Percentiles rank a stretch among this genome's conserved stretches.
Evolutionary conservation across 768 basidiomycete genomes (phyloP).

Genomic region (Naganishia kalamii): DNA sequence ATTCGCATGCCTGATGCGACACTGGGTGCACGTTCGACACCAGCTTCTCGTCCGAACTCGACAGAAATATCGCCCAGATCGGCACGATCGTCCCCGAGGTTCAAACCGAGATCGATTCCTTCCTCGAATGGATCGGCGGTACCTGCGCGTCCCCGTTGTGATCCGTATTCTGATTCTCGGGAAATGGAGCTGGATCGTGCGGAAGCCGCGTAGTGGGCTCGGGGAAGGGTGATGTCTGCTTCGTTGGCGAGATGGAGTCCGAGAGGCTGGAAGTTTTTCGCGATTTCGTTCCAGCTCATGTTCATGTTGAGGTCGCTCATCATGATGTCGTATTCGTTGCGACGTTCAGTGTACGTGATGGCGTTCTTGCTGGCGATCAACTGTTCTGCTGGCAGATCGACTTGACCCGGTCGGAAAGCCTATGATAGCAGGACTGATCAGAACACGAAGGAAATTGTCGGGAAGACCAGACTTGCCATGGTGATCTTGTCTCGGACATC

Average conservation of each 20-base stretch:
- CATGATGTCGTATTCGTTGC: slow-evolving; percentile 1
- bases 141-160: slow-evolving; percentile 63
- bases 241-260: slow-evolving; percentile 76
- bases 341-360: slow-evolving; percentile 63
- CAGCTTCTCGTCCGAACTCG: slow-evolving; percentile 18
- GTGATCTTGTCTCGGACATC: slow-evolving; percentile 92
- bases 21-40: slow-evolving; percentile 49
- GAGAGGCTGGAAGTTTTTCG: slow-evolving; percentile 47
- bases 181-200: slow-evolving; percentile 55
- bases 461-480: slow-evolving; percentile 56
- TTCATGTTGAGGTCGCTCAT: slow-evolving; percentile 9
- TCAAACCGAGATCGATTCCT: slow-evolving; percentile 65
- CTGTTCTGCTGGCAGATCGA: slow-evolving; percentile 94
- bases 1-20: slow-evolving; percentile 2
- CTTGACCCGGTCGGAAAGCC: slow-evolving; percentile 91
- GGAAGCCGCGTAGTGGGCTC: slow-evolving; percentile 63
- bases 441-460: background rate
- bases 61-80: slow-evolving; percentile 10
- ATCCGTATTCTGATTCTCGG: slow-evolving; percentile 16
- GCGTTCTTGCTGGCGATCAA: slow-evolving; percentile 76
- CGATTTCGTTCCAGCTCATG: slow-evolving; percentile 13
- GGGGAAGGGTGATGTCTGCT: slow-evolving; percentile 81
- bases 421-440: slow-evolving; percentile 36
- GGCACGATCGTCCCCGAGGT: slow-evolving; percentile 21
- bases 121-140: slow-evolving; percentile 52